Evolutionary conservation across 495 filamentous ascomycete genomes (phyloP).

Genomic region (Tuber brumale): DNA sequence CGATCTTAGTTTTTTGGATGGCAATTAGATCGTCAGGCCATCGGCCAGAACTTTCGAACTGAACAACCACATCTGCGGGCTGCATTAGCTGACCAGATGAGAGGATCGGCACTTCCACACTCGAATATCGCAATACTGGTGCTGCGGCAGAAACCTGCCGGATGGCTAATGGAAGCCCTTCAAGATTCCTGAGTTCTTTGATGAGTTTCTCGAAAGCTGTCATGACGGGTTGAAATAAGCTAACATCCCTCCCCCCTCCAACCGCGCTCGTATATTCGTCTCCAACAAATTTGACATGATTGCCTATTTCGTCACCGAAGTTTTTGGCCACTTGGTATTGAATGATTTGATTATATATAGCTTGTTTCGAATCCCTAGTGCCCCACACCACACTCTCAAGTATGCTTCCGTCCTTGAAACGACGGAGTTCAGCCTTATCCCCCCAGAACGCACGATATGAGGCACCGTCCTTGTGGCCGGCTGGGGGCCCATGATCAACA

Average conservation of each 20-base stretch:
- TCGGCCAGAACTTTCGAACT: slow-evolving; percentile 85
- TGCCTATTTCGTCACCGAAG: slow-evolving; percentile 49
- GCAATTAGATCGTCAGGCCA: slow-evolving; percentile 89
- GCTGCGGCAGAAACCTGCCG: slow-evolving; percentile 67
- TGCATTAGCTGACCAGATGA: slow-evolving; percentile 42
- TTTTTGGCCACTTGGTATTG: slow-evolving; percentile 64
- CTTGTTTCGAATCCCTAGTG: slow-evolving; percentile 51
- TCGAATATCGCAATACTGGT: slow-evolving; percentile 66
- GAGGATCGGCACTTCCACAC: slow-evolving; percentile 49
- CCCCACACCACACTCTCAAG: slow-evolving; percentile 79
- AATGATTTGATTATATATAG: slow-evolving; percentile 73
- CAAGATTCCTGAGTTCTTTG: slow-evolving; percentile 63
- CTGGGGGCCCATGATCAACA: slow-evolving; percentile 79
- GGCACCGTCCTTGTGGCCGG: slow-evolving; percentile 66
- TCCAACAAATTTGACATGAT: slow-evolving; percentile 55
- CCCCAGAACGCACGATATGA: slow-evolving; percentile 71
- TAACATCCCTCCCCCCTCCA: slow-evolving; percentile 44
- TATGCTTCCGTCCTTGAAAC: slow-evolving; percentile 68
- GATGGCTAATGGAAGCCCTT: slow-evolving; percentile 72
- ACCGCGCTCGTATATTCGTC: slow-evolving; percentile 52
- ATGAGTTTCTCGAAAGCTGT: slow-evolving; percentile 64
- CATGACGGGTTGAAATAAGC: slow-evolving; percentile 53
- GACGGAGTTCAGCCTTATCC: slow-evolving; percentile 63
- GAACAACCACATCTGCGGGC: slow-evolving; percentile 65
- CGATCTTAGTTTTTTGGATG: slow-evolving; percentile 88